Conservation (phyloP, 2,329 filamentous ascomycete species). For the Cyanodermella asteris region DNA sequence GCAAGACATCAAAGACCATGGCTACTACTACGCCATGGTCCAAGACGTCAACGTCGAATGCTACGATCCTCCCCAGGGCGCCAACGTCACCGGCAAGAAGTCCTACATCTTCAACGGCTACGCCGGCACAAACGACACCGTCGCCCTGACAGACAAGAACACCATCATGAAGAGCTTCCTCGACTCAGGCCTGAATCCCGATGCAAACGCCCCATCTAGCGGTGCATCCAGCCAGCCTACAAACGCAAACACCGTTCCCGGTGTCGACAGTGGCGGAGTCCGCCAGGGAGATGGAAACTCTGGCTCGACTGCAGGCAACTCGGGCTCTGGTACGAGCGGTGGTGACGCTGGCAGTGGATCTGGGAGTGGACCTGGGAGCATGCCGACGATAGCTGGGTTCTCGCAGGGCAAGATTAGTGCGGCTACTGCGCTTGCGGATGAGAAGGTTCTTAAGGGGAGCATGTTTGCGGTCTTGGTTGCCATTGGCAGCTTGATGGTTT, state of each 20-base stretch:
- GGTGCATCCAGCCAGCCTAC: conserved; percentile 12
- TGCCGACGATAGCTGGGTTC: conserved; percentile 10
- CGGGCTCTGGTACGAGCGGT: conserved; percentile 5
- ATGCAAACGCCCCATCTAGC: conserved; percentile 20
- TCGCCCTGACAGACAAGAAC: conserved; percentile 50
- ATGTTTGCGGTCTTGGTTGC: conserved; percentile 26
- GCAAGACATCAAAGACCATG: conserved; percentile 55
- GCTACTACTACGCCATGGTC: conserved; percentile 76
- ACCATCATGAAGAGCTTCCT: conserved; percentile 60
- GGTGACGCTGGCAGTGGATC: conserved; percentile 8
- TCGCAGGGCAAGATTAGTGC: conserved; percentile 11
- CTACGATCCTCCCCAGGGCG: conserved; percentile 60
- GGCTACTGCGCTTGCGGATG: conserved; percentile 15
- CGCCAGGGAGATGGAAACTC: conserved; percentile 13
- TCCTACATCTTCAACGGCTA: conserved; percentile 55
- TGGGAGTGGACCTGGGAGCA: conserved; percentile 6
- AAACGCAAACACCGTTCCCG: conserved; percentile 26
- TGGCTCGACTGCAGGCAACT: conserved; percentile 6
- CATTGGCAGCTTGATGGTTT: conserved; percentile 21
- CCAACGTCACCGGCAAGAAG: conserved; percentile 32
- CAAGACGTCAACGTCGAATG: conserved; percentile 63
- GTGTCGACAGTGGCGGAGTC: conserved; percentile 29
- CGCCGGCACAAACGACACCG: conserved; percentile 49
- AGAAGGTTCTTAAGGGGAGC: conserved; percentile 21
- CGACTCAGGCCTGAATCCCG: conserved; percentile 60